Evolutionary conservation across 768 basidiomycete genomes (phyloP).

Genomic region (Pholiota microspora): DNA sequence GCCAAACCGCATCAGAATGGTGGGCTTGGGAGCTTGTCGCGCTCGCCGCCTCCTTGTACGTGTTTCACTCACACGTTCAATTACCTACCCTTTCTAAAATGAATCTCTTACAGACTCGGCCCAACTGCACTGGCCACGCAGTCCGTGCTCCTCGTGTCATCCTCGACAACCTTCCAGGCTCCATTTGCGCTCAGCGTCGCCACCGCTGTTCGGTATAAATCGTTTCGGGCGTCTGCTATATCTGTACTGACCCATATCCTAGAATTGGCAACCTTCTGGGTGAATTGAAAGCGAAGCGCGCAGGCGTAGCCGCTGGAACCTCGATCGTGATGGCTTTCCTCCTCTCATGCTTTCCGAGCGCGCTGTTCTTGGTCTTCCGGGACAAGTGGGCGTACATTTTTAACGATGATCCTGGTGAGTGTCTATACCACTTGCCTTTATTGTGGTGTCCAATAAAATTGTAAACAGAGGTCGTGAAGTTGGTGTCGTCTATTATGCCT

Average conservation of each 20-base stretch:
- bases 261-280: conserved; percentile 9
- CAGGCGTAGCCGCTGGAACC: conserved; percentile 43
- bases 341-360: conserved; percentile 64
- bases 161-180: conserved; percentile 77
- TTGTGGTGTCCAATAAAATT: not conserved
- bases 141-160: conserved; percentile 77
- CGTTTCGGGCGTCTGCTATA: too few relatives aligned
- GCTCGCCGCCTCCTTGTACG: conserved; percentile 48
- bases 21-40: conserved; percentile 94
- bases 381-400: conserved; percentile 72
- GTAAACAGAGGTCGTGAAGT: conserved; percentile 46
- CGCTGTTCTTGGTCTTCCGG: conserved; percentile 58
- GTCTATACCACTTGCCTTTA: not conserved
- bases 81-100: too few relatives aligned
- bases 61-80: too few relatives aligned
- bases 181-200: conserved; percentile 84
- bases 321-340: conserved; percentile 64
- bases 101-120: conserved; percentile 59
- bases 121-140: conserved; percentile 84
- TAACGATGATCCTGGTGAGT: conserved; percentile 61
- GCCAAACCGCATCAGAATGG: conserved; percentile 90
- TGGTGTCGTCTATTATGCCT: conserved; percentile 71
- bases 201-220: conserved; percentile 69
- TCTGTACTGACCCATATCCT: too few relatives aligned
- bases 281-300: conserved; percentile 25